Percentiles rank a stretch among this genome's conserved stretches.
These are phyloP conservation scores for Scedosporium boydii DNA, from an alignment of 2,329 filamentous ascomycete species.

Conservation along the genomic window DNA sequence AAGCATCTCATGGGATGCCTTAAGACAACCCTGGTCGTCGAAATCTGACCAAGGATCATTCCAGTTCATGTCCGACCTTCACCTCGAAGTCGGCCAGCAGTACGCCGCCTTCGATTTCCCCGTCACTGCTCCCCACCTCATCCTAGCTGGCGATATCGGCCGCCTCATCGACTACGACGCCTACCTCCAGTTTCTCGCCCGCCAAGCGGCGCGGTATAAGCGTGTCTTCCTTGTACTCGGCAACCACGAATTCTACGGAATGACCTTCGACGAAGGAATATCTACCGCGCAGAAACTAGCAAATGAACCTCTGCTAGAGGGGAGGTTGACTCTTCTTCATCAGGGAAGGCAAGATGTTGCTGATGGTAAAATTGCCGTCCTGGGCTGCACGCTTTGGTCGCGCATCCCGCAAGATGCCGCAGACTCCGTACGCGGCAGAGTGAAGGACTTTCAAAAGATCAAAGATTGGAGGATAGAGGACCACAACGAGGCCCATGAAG, in stretches of 20 bases:
- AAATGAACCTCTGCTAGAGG: slow-evolving; percentile 25
- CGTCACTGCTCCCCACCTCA: slow-evolving; percentile 28
- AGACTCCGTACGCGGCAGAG: slow-evolving; percentile 28
- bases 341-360: slow-evolving; percentile 24
- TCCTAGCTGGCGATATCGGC: slow-evolving; percentile 42
- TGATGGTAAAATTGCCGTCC: slow-evolving; percentile 33
- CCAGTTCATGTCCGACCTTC: slow-evolving; percentile 40
- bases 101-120: slow-evolving; percentile 32
- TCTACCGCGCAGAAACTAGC: slow-evolving; percentile 25
- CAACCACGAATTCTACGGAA: slow-evolving; percentile 45
- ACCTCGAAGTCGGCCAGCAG: slow-evolving; percentile 35
- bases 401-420: slow-evolving; percentile 28
- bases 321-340: slow-evolving; percentile 34
- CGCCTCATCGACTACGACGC: slow-evolving; percentile 34
- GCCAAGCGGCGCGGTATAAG: slow-evolving; percentile 29
- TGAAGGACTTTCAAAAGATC: slow-evolving; percentile 47
- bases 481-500: slow-evolving; percentile 37
- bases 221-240: slow-evolving; percentile 39
- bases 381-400: slow-evolving; percentile 52
- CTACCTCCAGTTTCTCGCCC: slow-evolving; percentile 32
- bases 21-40: too few species aligned
- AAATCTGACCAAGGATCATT: slow-evolving; percentile 9
- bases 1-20: too few species aligned
- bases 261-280: slow-evolving; percentile 27
- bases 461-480: slow-evolving; percentile 35